phyloP scores from a whole-genome alignment of 768 basidiomycete species.

The Tephrocybe sp. region DNA sequence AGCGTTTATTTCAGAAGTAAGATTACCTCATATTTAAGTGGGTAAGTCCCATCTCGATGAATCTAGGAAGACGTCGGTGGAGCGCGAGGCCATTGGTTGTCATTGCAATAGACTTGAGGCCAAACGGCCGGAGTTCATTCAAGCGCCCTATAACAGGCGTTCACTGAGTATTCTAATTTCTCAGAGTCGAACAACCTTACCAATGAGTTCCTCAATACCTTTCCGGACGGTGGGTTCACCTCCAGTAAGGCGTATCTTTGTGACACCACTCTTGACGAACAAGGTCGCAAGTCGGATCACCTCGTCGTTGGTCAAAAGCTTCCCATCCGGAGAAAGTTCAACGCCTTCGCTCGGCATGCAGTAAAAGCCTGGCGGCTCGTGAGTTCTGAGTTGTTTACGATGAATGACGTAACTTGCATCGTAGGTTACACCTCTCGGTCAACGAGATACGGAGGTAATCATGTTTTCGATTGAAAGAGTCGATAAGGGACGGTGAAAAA shows the following conservation, averaged over 20 bases:
- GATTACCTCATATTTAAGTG: constrained; percentile 67
- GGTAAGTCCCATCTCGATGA: constrained; percentile 72
- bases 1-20: not conserved
- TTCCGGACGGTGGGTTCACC: constrained; percentile 87
- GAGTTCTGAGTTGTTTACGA: no score
- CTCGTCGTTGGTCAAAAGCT: constrained; percentile 77
- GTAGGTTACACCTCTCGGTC: constrained; percentile 85
- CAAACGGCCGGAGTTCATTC: constrained; percentile 56
- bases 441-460: constrained; percentile 88
- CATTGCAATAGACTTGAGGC: constrained; percentile 79
- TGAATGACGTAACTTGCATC: no score
- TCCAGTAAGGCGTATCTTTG: constrained; percentile 85
- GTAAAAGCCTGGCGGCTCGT: constrained; percentile 80
- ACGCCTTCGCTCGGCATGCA: constrained; percentile 88
- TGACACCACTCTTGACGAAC: constrained; percentile 82
- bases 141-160: constrained; percentile 47
- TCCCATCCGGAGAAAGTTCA: constrained; percentile 64
- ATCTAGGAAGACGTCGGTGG: constrained; percentile 65
- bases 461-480: constrained; percentile 67
- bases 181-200: constrained; percentile 34
- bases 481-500: constrained; percentile 57
- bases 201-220: constrained; percentile 67
- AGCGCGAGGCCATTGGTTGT: constrained; percentile 82
- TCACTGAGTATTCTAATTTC: not conserved
- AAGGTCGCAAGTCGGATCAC: constrained; percentile 69